These are phyloP conservation scores for Anisodus tanguticus DNA, from an alignment of 257 asterid species.

Conservation along the genomic window DNA sequence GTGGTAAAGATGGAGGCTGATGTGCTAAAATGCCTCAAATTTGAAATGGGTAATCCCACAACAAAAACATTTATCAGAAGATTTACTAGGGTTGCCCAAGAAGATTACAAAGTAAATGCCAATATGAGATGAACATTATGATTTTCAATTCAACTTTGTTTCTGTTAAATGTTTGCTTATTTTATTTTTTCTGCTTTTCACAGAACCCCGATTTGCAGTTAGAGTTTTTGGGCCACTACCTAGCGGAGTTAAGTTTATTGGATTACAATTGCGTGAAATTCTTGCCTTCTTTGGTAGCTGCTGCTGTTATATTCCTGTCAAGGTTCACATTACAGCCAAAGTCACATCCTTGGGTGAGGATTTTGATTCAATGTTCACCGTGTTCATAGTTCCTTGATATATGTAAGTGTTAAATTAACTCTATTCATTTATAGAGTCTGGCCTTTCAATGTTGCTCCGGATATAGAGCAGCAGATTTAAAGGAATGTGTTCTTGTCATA, in stretches of 20 bases:
- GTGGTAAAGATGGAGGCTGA: conserved; percentile 87
- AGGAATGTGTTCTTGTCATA: conserved; percentile 63
- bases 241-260: conserved; percentile 81
- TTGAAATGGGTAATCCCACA: conserved; percentile 88
- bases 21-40: conserved; percentile 66
- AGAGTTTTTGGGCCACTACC: conserved; percentile 77
- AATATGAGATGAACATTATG: not conserved
- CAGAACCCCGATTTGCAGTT: conserved; percentile 58
- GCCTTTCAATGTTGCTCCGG: conserved; percentile 55
- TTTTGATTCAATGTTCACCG: not conserved
- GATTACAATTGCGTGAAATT: conserved; percentile 74
- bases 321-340: conserved; percentile 66
- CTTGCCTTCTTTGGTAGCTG: conserved; percentile 85
- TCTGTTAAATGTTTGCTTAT: not conserved
- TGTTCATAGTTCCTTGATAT: not conserved
- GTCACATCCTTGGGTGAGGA: conserved; percentile 74
- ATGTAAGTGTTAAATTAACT: not conserved
- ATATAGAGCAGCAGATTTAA: conserved; percentile 63
- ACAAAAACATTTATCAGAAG: conserved; percentile 76
- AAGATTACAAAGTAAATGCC: conserved; percentile 54
- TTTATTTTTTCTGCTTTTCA: conserved; percentile 9
- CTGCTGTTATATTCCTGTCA: conserved; percentile 72
- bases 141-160: not conserved
- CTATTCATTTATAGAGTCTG: conserved; percentile 35
- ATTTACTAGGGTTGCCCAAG: conserved; percentile 56